These are phyloP conservation scores for Vitis cinerea DNA, from an alignment of 164 flowering plant genomes.

Conservation along the genomic window DNA sequence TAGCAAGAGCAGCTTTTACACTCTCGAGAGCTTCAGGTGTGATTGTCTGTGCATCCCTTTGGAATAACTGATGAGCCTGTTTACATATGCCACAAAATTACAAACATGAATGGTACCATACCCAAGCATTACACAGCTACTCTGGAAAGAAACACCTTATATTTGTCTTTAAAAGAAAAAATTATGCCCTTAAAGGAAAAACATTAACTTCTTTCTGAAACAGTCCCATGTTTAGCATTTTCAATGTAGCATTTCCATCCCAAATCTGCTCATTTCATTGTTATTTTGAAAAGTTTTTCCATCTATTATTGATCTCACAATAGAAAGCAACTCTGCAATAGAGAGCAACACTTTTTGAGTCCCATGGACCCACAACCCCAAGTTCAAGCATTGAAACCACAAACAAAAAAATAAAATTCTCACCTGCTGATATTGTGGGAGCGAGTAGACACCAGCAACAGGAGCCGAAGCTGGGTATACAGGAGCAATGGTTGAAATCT, in stretches of 20 bases:
- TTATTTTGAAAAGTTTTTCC: too few species aligned
- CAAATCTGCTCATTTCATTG: too few species aligned
- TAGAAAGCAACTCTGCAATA: background rate
- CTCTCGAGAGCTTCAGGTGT: slow-evolving; percentile 98
- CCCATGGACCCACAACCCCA: background rate
- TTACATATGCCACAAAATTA: slow-evolving; percentile 2
- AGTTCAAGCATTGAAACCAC: background rate
- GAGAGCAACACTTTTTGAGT: background rate
- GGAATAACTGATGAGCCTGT: slow-evolving; percentile 95
- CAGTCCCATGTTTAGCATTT: too few species aligned
- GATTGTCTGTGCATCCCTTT: slow-evolving; percentile 89
- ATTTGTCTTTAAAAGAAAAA: too few species aligned
- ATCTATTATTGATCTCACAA: too few species aligned
- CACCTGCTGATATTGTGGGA: slow-evolving; percentile 91
- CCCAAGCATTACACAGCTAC: background rate
- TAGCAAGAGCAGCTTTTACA: slow-evolving; percentile 98
- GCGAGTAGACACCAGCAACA: slow-evolving; percentile 43
- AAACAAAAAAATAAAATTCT: too few species aligned
- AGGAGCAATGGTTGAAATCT: slow-evolving; percentile 18
- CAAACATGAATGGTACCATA: background rate
- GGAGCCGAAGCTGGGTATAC: slow-evolving; percentile 50
- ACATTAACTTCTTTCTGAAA: too few species aligned
- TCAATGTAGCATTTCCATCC: too few species aligned
- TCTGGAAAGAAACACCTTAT: background rate
- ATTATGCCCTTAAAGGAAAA: too few species aligned